Percentiles rank a stretch among this genome's conserved stretches.
Conservation (phyloP, 345 rosid species). For the Isatis tinctoria region DNA sequence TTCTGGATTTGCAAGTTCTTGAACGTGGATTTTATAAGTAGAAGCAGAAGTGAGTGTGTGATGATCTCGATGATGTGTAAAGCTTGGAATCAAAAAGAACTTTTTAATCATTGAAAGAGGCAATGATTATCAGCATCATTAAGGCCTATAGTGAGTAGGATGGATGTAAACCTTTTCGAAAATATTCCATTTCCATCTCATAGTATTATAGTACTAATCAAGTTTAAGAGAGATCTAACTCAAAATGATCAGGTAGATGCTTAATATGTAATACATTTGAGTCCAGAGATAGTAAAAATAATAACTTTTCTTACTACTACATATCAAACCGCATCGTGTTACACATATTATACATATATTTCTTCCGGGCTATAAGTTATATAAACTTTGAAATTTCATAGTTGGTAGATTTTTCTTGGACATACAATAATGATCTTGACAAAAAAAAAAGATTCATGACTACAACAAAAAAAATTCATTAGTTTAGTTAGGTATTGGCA, state of each 20-base stretch:
- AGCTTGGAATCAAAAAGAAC: slow-evolving; percentile 24
- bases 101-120: slow-evolving; percentile 35
- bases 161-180: not conserved
- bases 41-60: slow-evolving; percentile 14
- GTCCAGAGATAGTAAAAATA: not conserved
- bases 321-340: not conserved
- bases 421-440: not conserved
- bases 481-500: slow-evolving; percentile 13
- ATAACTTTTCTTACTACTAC: not conserved
- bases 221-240: slow-evolving; percentile 10
- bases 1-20: slow-evolving; percentile 1
- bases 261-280: not conserved
- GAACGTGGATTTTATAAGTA: slow-evolving; percentile 19
- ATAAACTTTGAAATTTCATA: too few relatives aligned
- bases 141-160: slow-evolving; percentile 25
- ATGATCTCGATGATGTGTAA: slow-evolving; percentile 30
- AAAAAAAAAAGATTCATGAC: not conserved
- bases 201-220: not conserved
- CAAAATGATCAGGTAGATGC: not conserved
- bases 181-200: slow-evolving; percentile 5
- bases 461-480: not conserved
- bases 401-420: not conserved
- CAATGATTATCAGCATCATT: slow-evolving; percentile 34
- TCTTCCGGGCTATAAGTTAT: not conserved
- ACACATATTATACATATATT: not conserved